Evolutionary conservation across 805 yeast genomes (phyloP), one percentile per base, ranked within the genome.

Genomic region (Soucietia sequanensis): DNA sequence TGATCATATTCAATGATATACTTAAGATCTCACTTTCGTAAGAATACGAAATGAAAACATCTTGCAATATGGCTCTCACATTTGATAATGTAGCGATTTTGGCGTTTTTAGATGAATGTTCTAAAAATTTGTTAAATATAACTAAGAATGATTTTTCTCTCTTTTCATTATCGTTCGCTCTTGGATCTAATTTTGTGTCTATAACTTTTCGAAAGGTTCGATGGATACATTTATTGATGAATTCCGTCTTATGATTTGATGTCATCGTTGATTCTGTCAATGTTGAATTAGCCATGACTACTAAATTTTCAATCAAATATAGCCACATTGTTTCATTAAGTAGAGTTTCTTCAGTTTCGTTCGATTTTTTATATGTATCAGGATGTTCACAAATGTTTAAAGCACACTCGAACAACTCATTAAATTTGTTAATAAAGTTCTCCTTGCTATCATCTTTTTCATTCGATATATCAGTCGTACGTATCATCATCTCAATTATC

Each of bases 1-100:
- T 80, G 5, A 84, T 53, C 34, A 86, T 64, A 22, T 62, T 62
- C 27, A 80, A 62, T 7, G 81, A 68, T 5, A 78, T 61, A 11
- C 59, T 54, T 13, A 80, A 62, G 39, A 83, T 71, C 24, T 72
- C 72, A 38, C 70, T 72, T 43, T 87, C 95, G 44, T 82, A 76
- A 9, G 76, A 63, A 46, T 79, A 83, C 0, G 89, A 78, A 3
- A 76, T 55, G 37, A 80, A 79, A 1, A 85, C 72, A 41, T 84
- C 88, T 17, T 68, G 68, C 15, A 88, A 56, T 12, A 84, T 72
- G 1, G 70, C 68, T 26, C 80, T 65, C 11, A 85, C 72, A 43
- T 82, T 81, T 0, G 80, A 75, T 4, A 83, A 50, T 6, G 78
- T 76, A 5, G 84, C 73, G 18, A 70, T 51, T n/a, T 11, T 19